phyloP scores from a whole-genome alignment of 148 eudicot species.

The Chenopodium formosanum region DNA sequence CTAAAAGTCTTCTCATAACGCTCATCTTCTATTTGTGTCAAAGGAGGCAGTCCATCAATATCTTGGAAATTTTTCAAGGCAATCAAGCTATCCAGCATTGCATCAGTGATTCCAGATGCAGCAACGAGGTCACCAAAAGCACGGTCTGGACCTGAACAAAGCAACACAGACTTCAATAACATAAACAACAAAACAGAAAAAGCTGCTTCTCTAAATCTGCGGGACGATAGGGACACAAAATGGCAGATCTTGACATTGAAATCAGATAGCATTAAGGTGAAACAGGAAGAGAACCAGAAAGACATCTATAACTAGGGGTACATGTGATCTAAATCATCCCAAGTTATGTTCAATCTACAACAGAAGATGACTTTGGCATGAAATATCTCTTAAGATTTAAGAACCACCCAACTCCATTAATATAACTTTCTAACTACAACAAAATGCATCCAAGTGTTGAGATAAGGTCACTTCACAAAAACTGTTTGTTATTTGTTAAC shows the following conservation, averaged over 20 bases:
- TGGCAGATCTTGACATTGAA: neutral
- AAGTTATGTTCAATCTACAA: neutral
- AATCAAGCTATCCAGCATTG: constrained; percentile 86
- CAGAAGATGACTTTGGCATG: neutral
- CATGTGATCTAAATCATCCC: neutral
- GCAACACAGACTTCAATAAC: neutral
- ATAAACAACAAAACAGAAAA: constrained; percentile 1
- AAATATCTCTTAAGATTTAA: too few relatives aligned
- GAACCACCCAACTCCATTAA: neutral
- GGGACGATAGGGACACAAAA: neutral
- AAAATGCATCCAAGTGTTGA: neutral
- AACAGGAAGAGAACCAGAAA: neutral
- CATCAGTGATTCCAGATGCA: constrained; percentile 91
- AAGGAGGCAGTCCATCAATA: constrained; percentile 79
- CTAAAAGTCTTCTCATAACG: constrained; percentile 61
- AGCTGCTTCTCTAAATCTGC: neutral
- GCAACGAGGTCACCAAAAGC: constrained; percentile 93
- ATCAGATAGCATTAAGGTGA: neutral
- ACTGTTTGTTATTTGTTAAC: neutral
- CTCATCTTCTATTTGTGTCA: constrained; percentile 69
- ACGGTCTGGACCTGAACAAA: constrained; percentile 70
- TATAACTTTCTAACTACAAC: neutral
- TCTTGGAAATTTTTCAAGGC: constrained; percentile 78
- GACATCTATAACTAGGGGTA: neutral
- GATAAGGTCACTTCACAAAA: neutral